phyloP scores from a whole-genome alignment of 805 yeast species.

The Maudiozyma pseudohumilis region DNA sequence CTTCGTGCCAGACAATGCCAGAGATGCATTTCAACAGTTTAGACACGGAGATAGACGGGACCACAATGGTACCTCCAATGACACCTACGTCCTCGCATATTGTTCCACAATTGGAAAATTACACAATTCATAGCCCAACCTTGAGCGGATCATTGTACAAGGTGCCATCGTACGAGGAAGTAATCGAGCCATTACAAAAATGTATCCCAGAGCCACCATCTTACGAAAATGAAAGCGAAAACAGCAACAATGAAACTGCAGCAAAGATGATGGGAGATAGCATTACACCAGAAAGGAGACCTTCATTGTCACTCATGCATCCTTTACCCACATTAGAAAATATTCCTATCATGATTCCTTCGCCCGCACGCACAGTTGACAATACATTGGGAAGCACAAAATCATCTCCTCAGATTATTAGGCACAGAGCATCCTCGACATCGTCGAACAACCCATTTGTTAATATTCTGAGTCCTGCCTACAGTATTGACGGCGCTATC shows the following conservation, averaged over 20 bases:
- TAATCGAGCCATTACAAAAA: neutral
- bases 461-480: neutral
- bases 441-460: conserved; percentile 1
- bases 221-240: neutral
- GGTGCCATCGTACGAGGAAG: neutral
- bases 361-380: neutral
- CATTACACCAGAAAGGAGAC: too few species aligned
- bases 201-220: neutral
- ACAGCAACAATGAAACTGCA: neutral
- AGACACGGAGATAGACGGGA: neutral
- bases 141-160: neutral
- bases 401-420: neutral
- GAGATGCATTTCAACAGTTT: neutral
- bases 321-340: neutral
- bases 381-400: neutral
- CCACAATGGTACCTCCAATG: too few species aligned
- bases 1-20: conserved; percentile 2
- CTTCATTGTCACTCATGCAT: too few species aligned
- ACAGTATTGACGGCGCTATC: neutral
- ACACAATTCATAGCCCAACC: neutral
- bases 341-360: neutral
- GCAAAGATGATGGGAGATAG: too few species aligned
- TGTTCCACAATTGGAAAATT: neutral
- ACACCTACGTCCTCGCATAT: too few species aligned
- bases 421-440: neutral